These are phyloP conservation scores for Clathrospora elynae DNA, from an alignment of 2,329 filamentous ascomycete genomes.

Conservation along the genomic window DNA sequence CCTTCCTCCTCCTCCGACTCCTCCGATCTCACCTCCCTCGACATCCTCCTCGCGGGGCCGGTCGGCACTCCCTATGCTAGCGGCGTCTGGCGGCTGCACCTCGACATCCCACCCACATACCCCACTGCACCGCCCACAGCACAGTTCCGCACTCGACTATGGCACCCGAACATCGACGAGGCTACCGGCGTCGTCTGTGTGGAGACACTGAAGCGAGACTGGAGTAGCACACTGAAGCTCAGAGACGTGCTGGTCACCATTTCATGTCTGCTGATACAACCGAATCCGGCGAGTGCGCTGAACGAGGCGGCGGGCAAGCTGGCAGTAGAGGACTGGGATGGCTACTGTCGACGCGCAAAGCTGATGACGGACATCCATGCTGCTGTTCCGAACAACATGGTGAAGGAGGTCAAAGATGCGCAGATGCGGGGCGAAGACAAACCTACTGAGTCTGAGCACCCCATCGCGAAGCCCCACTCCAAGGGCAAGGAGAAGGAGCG, in stretches of 20 bases:
- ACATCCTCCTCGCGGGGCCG: constrained; percentile 64
- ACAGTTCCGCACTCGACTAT: constrained; percentile 64
- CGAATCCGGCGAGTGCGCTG: constrained; percentile 67
- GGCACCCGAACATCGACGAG: constrained; percentile 69
- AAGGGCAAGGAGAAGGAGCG: constrained; percentile 36
- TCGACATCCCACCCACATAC: constrained; percentile 65
- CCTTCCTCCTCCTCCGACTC: constrained; percentile 47
- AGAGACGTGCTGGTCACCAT: constrained; percentile 65
- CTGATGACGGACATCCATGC: constrained; percentile 68
- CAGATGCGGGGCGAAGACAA: constrained; percentile 61
- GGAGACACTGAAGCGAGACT: constrained; percentile 68
- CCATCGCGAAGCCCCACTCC: constrained; percentile 19
- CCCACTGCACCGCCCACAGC: constrained; percentile 60
- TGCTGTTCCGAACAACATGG: constrained; percentile 55
- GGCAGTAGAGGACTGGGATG: constrained; percentile 62
- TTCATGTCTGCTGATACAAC: constrained; percentile 66
- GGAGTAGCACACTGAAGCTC: constrained; percentile 62
- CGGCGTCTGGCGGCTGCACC: constrained; percentile 64
- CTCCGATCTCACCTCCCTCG: constrained; percentile 63
- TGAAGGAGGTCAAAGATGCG: constrained; percentile 56
- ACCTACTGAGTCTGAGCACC: constrained; percentile 12
- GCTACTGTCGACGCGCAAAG: constrained; percentile 62
- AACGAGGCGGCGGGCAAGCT: constrained; percentile 65
- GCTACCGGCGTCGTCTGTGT: constrained; percentile 66
- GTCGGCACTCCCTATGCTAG: constrained; percentile 63